Evolutionary conservation across 2,329 filamentous ascomycete species (phyloP).

Genomic region (Calonectria montana): DNA sequence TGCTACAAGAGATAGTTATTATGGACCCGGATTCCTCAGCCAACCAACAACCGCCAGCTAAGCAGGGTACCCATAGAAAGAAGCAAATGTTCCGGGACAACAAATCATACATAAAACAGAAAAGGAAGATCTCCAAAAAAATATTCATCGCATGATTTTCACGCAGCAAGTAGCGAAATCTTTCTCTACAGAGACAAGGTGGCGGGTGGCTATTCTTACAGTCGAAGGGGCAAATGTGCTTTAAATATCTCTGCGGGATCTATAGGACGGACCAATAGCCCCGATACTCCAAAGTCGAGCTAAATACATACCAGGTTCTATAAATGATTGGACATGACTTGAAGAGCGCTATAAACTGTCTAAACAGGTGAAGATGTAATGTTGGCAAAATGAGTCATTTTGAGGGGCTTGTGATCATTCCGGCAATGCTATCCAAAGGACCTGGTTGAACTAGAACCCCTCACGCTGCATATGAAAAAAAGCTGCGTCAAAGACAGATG

Average conservation of each 20-base stretch:
- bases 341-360: too few relatives aligned
- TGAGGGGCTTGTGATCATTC: not conserved
- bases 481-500: not conserved
- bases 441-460: not conserved
- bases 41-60: not conserved
- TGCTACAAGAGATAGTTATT: not conserved
- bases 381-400: not conserved
- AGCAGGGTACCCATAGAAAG: slow-evolving; percentile 1
- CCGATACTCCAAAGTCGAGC: too few relatives aligned
- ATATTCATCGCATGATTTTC: not conserved
- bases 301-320: too few relatives aligned
- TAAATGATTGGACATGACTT: too few relatives aligned
- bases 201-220: too few relatives aligned
- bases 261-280: too few relatives aligned
- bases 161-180: not conserved
- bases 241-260: too few relatives aligned
- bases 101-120: not conserved
- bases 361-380: too few relatives aligned
- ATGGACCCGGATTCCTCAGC: not conserved
- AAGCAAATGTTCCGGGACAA: not conserved
- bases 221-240: too few relatives aligned
- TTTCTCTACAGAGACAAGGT: too few relatives aligned
- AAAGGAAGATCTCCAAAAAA: not conserved
- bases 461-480: not conserved
- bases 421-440: not conserved